These are phyloP conservation scores for Boletus rubescentipes DNA, from an alignment of 768 basidiomycete species.

Conservation along the genomic window DNA sequence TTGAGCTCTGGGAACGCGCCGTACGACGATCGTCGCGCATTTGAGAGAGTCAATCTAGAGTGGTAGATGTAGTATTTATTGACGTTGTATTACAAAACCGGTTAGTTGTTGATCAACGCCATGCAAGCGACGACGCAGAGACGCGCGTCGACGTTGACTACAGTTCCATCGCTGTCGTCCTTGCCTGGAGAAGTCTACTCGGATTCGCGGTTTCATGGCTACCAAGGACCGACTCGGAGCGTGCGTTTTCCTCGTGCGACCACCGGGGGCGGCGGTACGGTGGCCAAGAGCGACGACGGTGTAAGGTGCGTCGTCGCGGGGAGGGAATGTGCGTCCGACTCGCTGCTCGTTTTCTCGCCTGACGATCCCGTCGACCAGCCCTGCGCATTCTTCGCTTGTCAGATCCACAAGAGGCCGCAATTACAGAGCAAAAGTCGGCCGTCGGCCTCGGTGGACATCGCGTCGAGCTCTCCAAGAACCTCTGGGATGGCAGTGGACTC, in stretches of 20 bases:
- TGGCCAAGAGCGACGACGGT: slow-evolving; percentile 69
- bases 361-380: slow-evolving; percentile 37
- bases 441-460: slow-evolving; percentile 61
- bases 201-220: slow-evolving; percentile 45
- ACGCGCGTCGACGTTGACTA: slow-evolving; percentile 28
- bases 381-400: slow-evolving; percentile 60
- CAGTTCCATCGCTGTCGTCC: slow-evolving; percentile 1
- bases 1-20: slow-evolving; percentile 29
- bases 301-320: slow-evolving; percentile 69
- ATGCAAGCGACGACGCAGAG: slow-evolving; percentile 28
- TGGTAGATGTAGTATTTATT: background rate
- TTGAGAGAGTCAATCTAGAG: slow-evolving; percentile 9
- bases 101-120: no score
- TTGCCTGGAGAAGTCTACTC: slow-evolving; percentile 35
- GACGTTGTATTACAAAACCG: slow-evolving; percentile 5
- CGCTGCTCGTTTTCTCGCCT: slow-evolving; percentile 3
- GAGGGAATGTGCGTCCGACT: slow-evolving; percentile 60
- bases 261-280: slow-evolving; percentile 60
- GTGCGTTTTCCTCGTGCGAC: slow-evolving; percentile 63
- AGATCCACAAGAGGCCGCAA: slow-evolving; percentile 40
- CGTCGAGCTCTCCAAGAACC: slow-evolving; percentile 71
- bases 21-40: slow-evolving; percentile 21
- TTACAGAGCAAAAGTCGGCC: slow-evolving; percentile 49
- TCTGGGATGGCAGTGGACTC: slow-evolving; percentile 76
- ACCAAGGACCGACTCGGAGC: slow-evolving; percentile 45